Evolutionary conservation across 345 rosid genomes (phyloP).

Genomic region (Rhodamnia argentea): DNA sequence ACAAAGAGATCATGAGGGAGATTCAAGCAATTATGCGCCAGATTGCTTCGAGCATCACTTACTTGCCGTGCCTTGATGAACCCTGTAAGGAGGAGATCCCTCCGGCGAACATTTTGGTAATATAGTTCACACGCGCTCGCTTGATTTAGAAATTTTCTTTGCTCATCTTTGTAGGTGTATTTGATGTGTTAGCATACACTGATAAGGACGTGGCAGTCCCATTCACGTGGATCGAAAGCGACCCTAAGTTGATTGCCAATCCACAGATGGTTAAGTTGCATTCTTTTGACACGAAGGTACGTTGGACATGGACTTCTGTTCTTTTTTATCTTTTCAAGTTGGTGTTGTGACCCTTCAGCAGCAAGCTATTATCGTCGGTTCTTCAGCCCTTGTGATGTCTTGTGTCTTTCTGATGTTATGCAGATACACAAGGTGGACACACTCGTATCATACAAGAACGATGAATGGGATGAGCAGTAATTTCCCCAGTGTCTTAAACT

Average conservation of each 20-base stretch:
- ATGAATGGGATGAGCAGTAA: slow-evolving; percentile 88
- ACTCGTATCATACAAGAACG: slow-evolving; percentile 90
- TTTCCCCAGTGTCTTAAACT: not conserved
- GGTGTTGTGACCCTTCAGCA: not conserved
- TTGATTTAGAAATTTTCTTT: not conserved
- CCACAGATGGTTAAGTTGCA: slow-evolving; percentile 99
- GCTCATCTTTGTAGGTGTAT: slow-evolving; percentile 47
- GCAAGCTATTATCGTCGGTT: not conserved
- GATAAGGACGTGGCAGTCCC: slow-evolving; percentile 88
- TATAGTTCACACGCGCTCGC: not conserved
- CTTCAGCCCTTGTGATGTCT: not conserved
- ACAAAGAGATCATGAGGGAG: slow-evolving; percentile 94
- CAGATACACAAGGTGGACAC: slow-evolving; percentile 90
- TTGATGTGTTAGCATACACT: slow-evolving; percentile 91
- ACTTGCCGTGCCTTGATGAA: slow-evolving; percentile 94
- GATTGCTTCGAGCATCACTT: slow-evolving; percentile 88
- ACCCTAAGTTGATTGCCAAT: slow-evolving; percentile 86
- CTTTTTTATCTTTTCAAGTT: not conserved
- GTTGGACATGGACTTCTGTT: not conserved
- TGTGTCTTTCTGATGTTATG: not conserved
- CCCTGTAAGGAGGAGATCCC: slow-evolving; percentile 41
- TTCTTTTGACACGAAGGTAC: slow-evolving; percentile 89
- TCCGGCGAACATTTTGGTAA: not conserved
- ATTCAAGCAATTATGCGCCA: slow-evolving; percentile 95
- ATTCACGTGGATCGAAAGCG: slow-evolving; percentile 94